These are phyloP conservation scores for Xanthoparmelia taractica DNA, from an alignment of 495 filamentous ascomycete genomes.

Conservation along the genomic window DNA sequence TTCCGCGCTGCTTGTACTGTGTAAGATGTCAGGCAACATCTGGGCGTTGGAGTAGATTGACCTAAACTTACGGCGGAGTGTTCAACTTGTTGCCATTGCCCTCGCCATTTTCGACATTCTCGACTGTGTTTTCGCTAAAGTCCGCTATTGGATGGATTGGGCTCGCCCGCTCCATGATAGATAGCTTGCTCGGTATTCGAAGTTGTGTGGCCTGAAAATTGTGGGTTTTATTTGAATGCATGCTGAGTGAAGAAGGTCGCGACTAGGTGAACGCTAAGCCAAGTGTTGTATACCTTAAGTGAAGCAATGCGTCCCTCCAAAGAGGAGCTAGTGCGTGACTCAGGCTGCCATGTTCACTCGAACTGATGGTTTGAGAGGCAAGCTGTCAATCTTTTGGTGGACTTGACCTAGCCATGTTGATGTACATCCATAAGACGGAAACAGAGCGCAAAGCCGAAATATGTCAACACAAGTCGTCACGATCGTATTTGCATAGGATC, in stretches of 20 bases:
- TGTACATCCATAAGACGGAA: not conserved
- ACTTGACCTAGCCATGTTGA: not conserved
- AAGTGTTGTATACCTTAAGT: not conserved
- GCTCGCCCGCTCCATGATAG: not conserved
- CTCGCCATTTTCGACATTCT: not conserved
- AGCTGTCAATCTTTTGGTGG: not conserved
- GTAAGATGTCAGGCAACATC: not conserved
- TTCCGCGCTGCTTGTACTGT: not conserved
- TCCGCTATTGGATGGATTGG: not conserved
- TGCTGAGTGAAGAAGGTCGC: not conserved
- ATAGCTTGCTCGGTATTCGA: not conserved
- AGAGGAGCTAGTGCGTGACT: not conserved
- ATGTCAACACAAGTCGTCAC: not conserved
- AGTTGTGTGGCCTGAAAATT: not conserved
- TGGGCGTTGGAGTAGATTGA: not conserved
- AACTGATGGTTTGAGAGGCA: not conserved
- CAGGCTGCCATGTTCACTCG: not conserved
- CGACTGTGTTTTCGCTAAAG: not conserved
- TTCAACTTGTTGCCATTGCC: not conserved
- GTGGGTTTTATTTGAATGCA: not conserved
- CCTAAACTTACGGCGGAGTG: not conserved
- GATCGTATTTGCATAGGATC: not conserved
- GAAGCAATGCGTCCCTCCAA: not conserved
- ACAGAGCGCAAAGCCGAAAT: not conserved
- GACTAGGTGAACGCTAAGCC: constrained; percentile 3